Evolutionary conservation across 345 rosid genomes (phyloP).

Genomic region (Hypericum perforatum): DNA sequence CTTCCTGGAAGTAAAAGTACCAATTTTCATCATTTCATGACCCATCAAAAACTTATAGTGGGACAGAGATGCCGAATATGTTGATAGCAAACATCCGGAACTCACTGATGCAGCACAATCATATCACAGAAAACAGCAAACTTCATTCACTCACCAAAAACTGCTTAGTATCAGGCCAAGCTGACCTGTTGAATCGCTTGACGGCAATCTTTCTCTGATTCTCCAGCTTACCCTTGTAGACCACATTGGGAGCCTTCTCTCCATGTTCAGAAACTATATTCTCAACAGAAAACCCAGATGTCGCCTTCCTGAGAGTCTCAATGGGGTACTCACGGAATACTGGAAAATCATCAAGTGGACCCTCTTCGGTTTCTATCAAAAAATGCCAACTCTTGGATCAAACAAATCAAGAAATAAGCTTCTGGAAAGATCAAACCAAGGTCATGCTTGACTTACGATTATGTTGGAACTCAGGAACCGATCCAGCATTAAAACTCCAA

Average conservation of each 20-base stretch:
- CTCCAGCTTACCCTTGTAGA: slow-evolving; percentile 36
- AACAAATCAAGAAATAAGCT: neutral
- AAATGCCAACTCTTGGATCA: slow-evolving; percentile 6
- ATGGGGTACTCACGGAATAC: slow-evolving; percentile 26
- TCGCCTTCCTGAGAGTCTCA: slow-evolving; percentile 33
- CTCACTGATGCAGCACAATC: too few species aligned
- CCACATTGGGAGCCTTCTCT: slow-evolving; percentile 39
- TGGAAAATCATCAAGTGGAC: slow-evolving; percentile 20
- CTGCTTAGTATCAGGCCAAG: slow-evolving; percentile 38
- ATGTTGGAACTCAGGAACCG: neutral
- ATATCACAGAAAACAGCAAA: neutral
- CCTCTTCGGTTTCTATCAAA: slow-evolving; percentile 21
- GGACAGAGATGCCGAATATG: neutral
- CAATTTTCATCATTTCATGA: slow-evolving; percentile 1
- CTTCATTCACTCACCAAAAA: slow-evolving; percentile 23
- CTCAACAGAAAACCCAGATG: slow-evolving; percentile 34
- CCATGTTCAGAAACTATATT: slow-evolving; percentile 44
- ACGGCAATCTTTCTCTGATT: slow-evolving; percentile 32
- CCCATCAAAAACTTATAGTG: neutral
- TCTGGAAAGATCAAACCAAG: neutral
- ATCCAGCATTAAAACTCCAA: neutral
- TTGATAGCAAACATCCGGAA: neutral
- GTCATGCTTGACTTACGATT: neutral
- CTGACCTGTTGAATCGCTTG: slow-evolving; percentile 33
- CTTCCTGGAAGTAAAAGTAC: slow-evolving; percentile 23